phyloP scores from a whole-genome alignment of 2,329 filamentous ascomycete species.

The Colletotrichum sojae region DNA sequence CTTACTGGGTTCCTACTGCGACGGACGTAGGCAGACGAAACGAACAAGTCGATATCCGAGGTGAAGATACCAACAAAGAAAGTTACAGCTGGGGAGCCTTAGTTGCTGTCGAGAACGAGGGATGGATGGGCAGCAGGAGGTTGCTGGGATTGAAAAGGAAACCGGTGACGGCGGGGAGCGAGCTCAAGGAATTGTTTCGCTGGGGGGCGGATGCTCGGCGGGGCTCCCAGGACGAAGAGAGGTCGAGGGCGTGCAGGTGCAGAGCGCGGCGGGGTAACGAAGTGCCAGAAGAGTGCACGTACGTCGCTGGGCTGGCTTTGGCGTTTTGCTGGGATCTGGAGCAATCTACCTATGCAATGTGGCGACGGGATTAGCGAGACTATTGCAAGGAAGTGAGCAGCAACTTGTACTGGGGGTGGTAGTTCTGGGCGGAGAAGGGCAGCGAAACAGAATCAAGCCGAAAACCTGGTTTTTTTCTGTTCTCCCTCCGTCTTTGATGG shows the following conservation, averaged over 20 bases:
- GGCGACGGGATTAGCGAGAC: constrained; percentile 36
- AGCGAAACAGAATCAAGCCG: constrained; percentile 3
- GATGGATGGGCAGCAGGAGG: constrained; percentile 19
- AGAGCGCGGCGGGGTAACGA: constrained; percentile 34
- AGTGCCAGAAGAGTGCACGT: constrained; percentile 28
- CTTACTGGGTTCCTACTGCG: background rate
- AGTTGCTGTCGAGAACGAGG: constrained; percentile 1
- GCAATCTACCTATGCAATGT: constrained; percentile 33
- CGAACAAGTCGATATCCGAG: constrained; percentile 19
- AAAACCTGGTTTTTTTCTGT: constrained; percentile 20
- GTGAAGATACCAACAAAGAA: constrained; percentile 13
- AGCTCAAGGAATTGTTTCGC: constrained; percentile 41
- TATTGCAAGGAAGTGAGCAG: constrained; percentile 29
- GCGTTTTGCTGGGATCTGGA: constrained; percentile 33
- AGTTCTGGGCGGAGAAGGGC: background rate
- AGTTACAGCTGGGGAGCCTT: constrained; percentile 2
- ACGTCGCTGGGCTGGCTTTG: constrained; percentile 23
- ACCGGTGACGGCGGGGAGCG: constrained; percentile 33
- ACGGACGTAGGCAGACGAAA: background rate
- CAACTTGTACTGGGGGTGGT: constrained; percentile 1
- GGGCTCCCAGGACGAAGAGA: constrained; percentile 27
- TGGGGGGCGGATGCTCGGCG: constrained; percentile 33
- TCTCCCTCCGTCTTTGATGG: background rate
- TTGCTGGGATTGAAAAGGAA: constrained; percentile 35
- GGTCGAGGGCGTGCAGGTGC: constrained; percentile 18